Conservation (phyloP, 2,329 filamentous ascomycete species). For the Didymosphaeria variabile region DNA sequence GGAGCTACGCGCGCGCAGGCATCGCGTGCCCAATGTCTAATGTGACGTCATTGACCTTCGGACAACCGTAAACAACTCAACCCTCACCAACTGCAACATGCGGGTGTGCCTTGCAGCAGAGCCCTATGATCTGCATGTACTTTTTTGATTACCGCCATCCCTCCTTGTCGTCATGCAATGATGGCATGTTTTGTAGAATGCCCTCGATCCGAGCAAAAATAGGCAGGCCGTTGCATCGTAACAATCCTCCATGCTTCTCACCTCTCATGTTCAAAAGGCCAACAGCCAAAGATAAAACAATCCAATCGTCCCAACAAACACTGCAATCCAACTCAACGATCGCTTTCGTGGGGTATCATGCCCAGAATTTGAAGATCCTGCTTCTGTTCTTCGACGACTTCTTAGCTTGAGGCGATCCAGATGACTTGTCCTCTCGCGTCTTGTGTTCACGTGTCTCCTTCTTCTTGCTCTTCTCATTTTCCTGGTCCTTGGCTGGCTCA, state of each 20-base stretch:
- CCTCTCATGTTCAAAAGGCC: conserved; percentile 8
- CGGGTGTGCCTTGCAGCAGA: conserved; percentile 50
- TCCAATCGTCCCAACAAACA: conserved; percentile 4
- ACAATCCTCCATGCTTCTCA: conserved; percentile 12
- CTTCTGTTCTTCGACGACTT: conserved; percentile 47
- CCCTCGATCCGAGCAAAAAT: conserved; percentile 13
- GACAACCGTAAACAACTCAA: conserved; percentile 15
- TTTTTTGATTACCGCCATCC: conserved; percentile 12
- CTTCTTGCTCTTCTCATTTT: conserved; percentile 30
- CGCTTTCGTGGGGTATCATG: conserved; percentile 21
- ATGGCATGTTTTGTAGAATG: conserved; percentile 17
- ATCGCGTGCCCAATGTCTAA: conserved; percentile 25
- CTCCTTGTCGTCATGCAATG: conserved; percentile 15
- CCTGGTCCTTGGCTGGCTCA: conserved; percentile 18
- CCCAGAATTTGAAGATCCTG: conserved; percentile 49
- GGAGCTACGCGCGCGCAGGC: conserved; percentile 19
- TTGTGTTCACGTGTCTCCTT: conserved; percentile 25
- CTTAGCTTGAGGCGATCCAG: conserved; percentile 27
- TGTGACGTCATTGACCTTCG: conserved; percentile 39
- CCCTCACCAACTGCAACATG: conserved; percentile 26
- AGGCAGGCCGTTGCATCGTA: conserved; percentile 27
- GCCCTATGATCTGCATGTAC: conserved; percentile 33
- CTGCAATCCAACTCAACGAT: conserved; percentile 17
- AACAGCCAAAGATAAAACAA: conserved; percentile 3
- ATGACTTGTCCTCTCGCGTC: conserved; percentile 14